Evolutionary conservation across 1,284 basidiomycete species (phyloP).

Genomic region (Sanghuangporus sanghuang): DNA sequence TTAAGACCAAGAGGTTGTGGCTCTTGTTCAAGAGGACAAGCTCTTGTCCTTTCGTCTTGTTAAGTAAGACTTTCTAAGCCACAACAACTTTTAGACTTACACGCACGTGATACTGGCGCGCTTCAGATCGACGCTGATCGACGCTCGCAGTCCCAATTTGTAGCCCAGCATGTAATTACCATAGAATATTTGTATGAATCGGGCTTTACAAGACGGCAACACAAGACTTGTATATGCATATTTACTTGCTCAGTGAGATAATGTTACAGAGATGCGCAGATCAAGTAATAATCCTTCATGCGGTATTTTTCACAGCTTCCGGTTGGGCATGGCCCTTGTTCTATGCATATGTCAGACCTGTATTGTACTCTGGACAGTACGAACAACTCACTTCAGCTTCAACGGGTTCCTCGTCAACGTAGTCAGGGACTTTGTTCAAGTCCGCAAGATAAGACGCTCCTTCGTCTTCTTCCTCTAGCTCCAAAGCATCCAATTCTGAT

Average conservation of each 20-base stretch:
- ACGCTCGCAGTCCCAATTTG: too few species aligned
- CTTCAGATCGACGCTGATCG: background rate
- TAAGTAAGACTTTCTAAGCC: background rate
- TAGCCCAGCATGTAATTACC: background rate
- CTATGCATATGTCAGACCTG: background rate
- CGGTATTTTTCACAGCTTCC: slow-evolving; percentile 54
- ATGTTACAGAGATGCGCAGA: background rate
- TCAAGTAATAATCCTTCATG: slow-evolving; percentile 1
- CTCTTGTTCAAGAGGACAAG: background rate
- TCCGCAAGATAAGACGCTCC: slow-evolving; percentile 82
- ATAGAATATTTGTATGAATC: background rate
- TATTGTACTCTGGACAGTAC: background rate
- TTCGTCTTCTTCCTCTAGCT: slow-evolving; percentile 85
- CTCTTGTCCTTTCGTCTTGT: background rate
- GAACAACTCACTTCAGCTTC: slow-evolving; percentile 52
- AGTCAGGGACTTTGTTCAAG: slow-evolving; percentile 83
- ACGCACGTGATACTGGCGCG: background rate
- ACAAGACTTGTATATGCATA: background rate
- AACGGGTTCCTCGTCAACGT: slow-evolving; percentile 81
- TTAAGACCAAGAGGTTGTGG: background rate
- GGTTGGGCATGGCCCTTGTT: slow-evolving; percentile 33
- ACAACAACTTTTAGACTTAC: background rate
- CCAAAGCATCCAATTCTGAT: slow-evolving; percentile 84
- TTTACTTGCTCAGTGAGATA: background rate
- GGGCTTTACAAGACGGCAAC: background rate